Evolutionary conservation across 129 eudicot genomes (phyloP).

Genomic region (Helichrysum umbraculigerum): DNA sequence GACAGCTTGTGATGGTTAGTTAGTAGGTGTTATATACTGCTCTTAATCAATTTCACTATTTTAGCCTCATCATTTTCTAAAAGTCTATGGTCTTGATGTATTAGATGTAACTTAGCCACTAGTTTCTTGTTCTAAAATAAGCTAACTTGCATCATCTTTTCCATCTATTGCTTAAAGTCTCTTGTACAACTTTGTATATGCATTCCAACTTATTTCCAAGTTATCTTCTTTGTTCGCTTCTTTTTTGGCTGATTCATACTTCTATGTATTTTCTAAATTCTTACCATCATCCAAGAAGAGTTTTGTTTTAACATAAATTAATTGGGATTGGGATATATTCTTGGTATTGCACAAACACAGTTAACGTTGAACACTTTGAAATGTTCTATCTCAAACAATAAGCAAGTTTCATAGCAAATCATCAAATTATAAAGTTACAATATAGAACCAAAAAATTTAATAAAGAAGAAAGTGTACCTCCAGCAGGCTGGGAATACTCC

Average conservation of each 20-base stretch:
- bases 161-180: not conserved
- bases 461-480: constrained; percentile 48
- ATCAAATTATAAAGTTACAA: not conserved
- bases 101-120: not conserved
- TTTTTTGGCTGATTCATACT: not conserved
- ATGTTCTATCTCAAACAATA: not conserved
- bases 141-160: not conserved
- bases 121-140: too few relatives aligned
- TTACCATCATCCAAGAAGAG: not conserved
- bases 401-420: not conserved
- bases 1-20: not conserved
- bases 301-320: not conserved
- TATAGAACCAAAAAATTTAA: not conserved
- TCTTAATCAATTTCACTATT: not conserved
- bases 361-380: not conserved
- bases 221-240: not conserved
- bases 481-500: constrained; percentile 75
- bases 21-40: not conserved
- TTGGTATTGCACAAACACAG: not conserved
- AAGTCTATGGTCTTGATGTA: not conserved
- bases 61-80: not conserved
- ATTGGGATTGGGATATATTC: not conserved
- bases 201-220: not conserved
- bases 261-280: not conserved
- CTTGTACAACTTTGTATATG: not conserved